These are phyloP conservation scores for Aotearoamyces nothofagi DNA, from an alignment of 2,329 filamentous ascomycete species.

Conservation along the genomic window DNA sequence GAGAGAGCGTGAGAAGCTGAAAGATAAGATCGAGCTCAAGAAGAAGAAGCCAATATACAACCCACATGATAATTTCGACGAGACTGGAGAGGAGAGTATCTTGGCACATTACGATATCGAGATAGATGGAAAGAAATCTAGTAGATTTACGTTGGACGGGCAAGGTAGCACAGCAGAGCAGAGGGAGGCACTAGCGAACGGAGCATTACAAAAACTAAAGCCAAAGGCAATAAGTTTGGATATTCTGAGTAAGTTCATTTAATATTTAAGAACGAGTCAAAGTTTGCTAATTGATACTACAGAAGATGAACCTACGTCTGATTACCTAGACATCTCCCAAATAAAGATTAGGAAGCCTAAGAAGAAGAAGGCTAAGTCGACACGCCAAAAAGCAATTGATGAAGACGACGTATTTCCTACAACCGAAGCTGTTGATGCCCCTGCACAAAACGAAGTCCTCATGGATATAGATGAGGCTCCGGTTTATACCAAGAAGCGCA, in stretches of 20 bases:
- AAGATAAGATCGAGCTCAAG: slow-evolving; percentile 69
- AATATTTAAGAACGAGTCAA: slow-evolving; percentile 1
- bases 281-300: slow-evolving; percentile 23
- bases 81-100: slow-evolving; percentile 49
- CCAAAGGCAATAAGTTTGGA: slow-evolving; percentile 65
- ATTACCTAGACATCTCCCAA: slow-evolving; percentile 76
- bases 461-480: slow-evolving; percentile 67
- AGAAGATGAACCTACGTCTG: slow-evolving; percentile 56
- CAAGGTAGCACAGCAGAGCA: slow-evolving; percentile 55
- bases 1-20: slow-evolving; percentile 54
- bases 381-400: slow-evolving; percentile 51
- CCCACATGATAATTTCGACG: slow-evolving; percentile 55
- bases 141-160: slow-evolving; percentile 74
- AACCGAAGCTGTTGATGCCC: slow-evolving; percentile 18
- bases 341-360: slow-evolving; percentile 92
- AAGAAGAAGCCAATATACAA: slow-evolving; percentile 86
- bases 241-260: slow-evolving; percentile 33
- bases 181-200: slow-evolving; percentile 32
- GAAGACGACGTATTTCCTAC: slow-evolving; percentile 41
- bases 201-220: slow-evolving; percentile 43
- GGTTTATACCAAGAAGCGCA: slow-evolving; percentile 40
- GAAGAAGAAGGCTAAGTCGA: slow-evolving; percentile 73
- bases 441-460: slow-evolving; percentile 24
- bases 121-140: slow-evolving; percentile 77
- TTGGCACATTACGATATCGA: slow-evolving; percentile 92